Evolutionary conservation across 2,329 filamentous ascomycete genomes (phyloP).

Genomic region (Alternaria sp.): DNA sequence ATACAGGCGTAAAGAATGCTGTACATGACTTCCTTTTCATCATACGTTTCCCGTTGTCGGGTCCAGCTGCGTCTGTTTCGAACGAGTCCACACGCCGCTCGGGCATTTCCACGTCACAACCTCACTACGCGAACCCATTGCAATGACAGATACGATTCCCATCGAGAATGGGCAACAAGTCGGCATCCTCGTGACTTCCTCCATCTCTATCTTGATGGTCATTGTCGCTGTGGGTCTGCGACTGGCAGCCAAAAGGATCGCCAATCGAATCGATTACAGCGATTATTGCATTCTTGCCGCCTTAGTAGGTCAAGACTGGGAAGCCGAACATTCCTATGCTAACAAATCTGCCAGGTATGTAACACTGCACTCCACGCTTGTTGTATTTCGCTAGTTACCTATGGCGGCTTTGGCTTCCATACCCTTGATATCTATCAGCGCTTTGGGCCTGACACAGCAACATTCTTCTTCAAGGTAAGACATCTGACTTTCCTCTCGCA

Average conservation of each 20-base stretch:
- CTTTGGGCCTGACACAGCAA: constrained; percentile 21
- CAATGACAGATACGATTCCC: neutral
- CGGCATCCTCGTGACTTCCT: constrained; percentile 8
- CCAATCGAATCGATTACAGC: constrained; percentile 15
- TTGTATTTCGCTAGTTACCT: constrained; percentile 21
- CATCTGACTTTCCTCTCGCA: too few relatives aligned
- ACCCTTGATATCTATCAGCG: constrained; percentile 16
- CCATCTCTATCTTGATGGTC: constrained; percentile 17
- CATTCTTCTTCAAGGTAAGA: constrained; percentile 29
- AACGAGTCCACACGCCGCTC: neutral
- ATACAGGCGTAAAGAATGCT: neutral
- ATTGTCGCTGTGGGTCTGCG: constrained; percentile 15
- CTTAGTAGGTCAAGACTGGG: neutral
- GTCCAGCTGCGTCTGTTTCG: neutral
- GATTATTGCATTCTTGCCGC: constrained; percentile 21
- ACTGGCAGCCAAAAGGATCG: constrained; percentile 12
- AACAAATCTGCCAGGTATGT: constrained; percentile 9
- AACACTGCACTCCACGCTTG: constrained; percentile 25
- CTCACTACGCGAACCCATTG: neutral
- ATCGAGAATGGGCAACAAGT: constrained; percentile 20
- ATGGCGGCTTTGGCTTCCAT: constrained; percentile 31
- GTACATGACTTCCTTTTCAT: neutral
- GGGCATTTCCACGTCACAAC: neutral
- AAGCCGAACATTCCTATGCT: neutral
- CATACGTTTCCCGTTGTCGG: neutral